phyloP scores from a whole-genome alignment of 1,284 basidiomycete genomes.

The Pseudozyma tsukubaensis region DNA sequence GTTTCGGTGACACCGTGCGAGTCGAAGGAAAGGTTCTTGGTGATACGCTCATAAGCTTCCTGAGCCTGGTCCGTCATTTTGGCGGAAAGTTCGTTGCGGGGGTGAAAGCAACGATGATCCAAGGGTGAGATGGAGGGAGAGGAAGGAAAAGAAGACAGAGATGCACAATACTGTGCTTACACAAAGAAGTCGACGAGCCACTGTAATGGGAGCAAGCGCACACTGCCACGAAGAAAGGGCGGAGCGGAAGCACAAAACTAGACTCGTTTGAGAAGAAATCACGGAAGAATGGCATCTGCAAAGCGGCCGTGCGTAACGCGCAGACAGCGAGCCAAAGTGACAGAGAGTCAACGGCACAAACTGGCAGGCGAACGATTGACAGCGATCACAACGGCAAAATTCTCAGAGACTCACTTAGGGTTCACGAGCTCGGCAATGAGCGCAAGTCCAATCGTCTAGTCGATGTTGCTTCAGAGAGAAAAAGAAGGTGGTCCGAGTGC shows the following conservation, averaged over 20 bases:
- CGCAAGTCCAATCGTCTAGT: neutral
- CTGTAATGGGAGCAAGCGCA: no score
- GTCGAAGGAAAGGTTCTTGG: conserved; percentile 48
- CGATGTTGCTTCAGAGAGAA: neutral
- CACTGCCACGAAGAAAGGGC: no score
- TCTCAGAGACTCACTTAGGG: neutral
- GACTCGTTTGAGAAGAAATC: neutral
- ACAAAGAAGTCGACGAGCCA: no score
- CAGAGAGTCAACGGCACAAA: neutral
- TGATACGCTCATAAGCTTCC: conserved; percentile 72
- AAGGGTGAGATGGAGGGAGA: conserved; percentile 9
- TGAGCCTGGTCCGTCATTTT: conserved; percentile 73
- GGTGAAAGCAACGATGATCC: conserved; percentile 13
- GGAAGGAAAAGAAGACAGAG: neutral
- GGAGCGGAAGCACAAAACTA: no score
- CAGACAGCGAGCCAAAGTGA: neutral
- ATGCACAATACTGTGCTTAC: neutral
- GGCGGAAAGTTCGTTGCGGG: conserved; percentile 28
- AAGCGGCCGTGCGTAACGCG: neutral
- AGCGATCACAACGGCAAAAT: conserved; percentile 10
- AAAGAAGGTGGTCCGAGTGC: conserved; percentile 7
- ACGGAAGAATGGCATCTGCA: neutral
- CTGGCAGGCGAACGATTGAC: conserved; percentile 8
- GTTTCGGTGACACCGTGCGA: conserved; percentile 40
- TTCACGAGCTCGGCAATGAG: neutral